Evolutionary conservation across 768 basidiomycete species (phyloP).

Genomic region (Mycena amicta): DNA sequence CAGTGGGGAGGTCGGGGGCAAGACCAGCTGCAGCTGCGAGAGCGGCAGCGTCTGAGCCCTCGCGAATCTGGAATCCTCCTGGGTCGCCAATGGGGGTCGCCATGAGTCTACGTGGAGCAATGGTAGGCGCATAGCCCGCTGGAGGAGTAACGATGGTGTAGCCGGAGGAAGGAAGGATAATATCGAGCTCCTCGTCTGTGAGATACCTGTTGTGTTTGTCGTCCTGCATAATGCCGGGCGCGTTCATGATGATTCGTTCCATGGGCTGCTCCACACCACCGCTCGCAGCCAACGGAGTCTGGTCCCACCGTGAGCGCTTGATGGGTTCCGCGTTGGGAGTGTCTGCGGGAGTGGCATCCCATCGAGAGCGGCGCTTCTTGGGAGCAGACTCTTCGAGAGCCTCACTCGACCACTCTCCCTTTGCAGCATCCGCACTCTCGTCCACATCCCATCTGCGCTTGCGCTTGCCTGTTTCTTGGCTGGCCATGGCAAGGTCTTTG

Average conservation of each 20-base stretch:
- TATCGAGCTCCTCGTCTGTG: constrained; percentile 93
- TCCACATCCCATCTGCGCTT: constrained; percentile 82
- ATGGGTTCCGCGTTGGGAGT: constrained; percentile 63
- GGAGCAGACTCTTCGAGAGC: constrained; percentile 73
- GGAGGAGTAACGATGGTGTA: constrained; percentile 94
- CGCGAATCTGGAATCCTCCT: constrained; percentile 96
- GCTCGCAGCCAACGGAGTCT: constrained; percentile 70
- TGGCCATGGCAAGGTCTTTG: constrained; percentile 40
- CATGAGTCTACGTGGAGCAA: constrained; percentile 65
- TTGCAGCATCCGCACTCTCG: constrained; percentile 67
- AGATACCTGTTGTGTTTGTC: constrained; percentile 97
- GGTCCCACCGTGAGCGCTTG: constrained; percentile 96
- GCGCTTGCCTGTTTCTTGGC: constrained; percentile 57
- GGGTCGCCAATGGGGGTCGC: constrained; percentile 56
- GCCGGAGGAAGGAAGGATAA: constrained; percentile 81
- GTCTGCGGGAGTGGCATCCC: constrained; percentile 93
- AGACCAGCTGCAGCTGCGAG: constrained; percentile 89
- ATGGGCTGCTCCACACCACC: constrained; percentile 59
- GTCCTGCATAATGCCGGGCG: constrained; percentile 84
- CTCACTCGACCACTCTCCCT: constrained; percentile 76
- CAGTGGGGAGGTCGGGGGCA: constrained; percentile 91
- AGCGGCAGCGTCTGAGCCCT: constrained; percentile 88
- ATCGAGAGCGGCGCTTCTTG: constrained; percentile 92
- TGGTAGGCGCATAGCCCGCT: constrained; percentile 85
- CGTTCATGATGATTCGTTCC: constrained; percentile 86